Evolutionary conservation across 305 asterid genomes (phyloP).

Genomic region (Solanum hybrid): DNA sequence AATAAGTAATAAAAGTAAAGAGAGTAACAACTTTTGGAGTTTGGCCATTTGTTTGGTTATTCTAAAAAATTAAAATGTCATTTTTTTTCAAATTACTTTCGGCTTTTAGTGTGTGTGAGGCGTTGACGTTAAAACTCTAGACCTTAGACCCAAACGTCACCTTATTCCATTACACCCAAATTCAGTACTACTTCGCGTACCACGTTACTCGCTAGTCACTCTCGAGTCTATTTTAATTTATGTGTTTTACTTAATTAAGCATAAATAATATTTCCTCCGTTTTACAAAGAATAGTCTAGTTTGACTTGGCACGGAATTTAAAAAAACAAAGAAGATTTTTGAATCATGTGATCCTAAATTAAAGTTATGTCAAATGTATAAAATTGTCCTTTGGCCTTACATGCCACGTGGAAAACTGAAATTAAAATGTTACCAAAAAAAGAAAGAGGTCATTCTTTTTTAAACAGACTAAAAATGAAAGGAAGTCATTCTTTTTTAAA

Average conservation of each 20-base stretch:
- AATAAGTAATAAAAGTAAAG: slow-evolving; percentile 26
- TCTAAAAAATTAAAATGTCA: neutral
- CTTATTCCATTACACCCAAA: neutral
- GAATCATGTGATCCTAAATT: too few relatives aligned
- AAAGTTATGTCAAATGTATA: too few relatives aligned
- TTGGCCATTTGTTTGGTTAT: slow-evolving; percentile 14
- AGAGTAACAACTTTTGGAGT: neutral
- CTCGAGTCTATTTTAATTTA: neutral
- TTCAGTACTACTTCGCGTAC: neutral
- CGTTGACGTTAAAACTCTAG: slow-evolving; percentile 12
- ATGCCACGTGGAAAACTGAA: too few relatives aligned
- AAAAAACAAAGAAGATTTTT: too few relatives aligned
- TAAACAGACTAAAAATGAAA: too few relatives aligned
- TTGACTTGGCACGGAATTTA: too few relatives aligned
- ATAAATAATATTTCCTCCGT: neutral
- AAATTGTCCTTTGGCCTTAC: too few relatives aligned
- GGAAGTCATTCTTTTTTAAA: too few relatives aligned
- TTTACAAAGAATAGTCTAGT: too few relatives aligned
- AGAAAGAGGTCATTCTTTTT: too few relatives aligned
- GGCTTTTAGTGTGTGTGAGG: slow-evolving; percentile 4
- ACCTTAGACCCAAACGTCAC: neutral
- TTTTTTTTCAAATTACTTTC: neutral
- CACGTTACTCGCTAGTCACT: neutral
- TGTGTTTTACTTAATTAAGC: neutral
- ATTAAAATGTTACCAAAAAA: too few relatives aligned